Conservation (phyloP, 2,329 filamentous ascomycete genomes). For the Aureobasidium pullulans region DNA sequence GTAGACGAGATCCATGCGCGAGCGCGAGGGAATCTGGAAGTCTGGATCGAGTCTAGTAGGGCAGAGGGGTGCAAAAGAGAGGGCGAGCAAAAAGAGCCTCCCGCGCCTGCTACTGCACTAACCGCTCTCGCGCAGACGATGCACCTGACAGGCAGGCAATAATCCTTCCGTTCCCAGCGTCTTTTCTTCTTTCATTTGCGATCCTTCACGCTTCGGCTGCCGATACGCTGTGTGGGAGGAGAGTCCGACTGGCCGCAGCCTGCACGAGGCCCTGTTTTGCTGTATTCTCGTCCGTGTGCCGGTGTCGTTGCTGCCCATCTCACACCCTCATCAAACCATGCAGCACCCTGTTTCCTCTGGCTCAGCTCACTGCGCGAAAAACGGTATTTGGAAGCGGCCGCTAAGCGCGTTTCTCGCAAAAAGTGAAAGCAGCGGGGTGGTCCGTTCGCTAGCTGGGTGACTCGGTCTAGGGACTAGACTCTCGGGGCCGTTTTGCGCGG, state of each 20-base stretch:
- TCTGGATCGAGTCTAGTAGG: constrained; percentile 30
- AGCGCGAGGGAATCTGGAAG: constrained; percentile 26
- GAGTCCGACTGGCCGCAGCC: constrained; percentile 8
- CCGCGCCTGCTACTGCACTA: neutral
- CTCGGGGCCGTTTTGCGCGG: constrained; percentile 14
- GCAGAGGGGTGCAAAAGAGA: neutral
- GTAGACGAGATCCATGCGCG: constrained; percentile 31
- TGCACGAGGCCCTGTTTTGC: constrained; percentile 7
- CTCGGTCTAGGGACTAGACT: constrained; percentile 12
- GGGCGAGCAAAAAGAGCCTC: constrained; percentile 10
- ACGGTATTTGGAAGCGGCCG: constrained; percentile 15
- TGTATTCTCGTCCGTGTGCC: neutral
- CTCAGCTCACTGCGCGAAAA: constrained; percentile 11
- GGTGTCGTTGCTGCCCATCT: neutral
- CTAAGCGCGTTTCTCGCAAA: constrained; percentile 13
- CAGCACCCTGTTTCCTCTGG: neutral
- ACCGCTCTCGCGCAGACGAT: neutral
- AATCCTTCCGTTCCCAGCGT: constrained; percentile 4
- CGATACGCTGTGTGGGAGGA: neutral
- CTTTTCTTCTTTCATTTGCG: constrained; percentile 11
- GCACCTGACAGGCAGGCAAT: constrained; percentile 7
- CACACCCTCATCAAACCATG: constrained; percentile 11
- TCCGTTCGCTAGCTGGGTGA: constrained; percentile 7
- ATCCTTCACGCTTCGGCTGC: constrained; percentile 8
- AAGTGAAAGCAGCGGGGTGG: constrained; percentile 10